Conservation (phyloP, 805 yeast genomes). For the Torulaspora microellipsoides region DNA sequence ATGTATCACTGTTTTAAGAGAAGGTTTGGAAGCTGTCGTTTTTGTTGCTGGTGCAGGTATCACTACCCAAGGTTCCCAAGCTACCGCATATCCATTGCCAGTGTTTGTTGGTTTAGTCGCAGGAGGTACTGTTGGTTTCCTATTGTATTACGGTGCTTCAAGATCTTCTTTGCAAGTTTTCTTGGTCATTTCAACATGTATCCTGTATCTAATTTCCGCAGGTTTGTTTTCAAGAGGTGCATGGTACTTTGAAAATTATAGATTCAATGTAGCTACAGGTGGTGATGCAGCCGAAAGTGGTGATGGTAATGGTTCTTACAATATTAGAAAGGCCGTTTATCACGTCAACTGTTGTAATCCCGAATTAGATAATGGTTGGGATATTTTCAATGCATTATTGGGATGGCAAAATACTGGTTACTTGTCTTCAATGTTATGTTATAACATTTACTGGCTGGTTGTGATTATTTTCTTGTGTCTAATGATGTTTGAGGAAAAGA, state of each 20-base stretch:
- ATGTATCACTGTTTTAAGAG: conserved; percentile 86
- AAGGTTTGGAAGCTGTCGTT: conserved; percentile 94
- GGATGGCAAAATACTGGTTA: conserved; percentile 99
- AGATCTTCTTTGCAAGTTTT: conserved; percentile 79
- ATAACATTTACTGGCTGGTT: conserved; percentile 83
- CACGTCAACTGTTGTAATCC: conserved; percentile 98
- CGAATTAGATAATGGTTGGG: conserved; percentile 91
- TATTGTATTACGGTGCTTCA: conserved; percentile 80
- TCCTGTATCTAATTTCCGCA: conserved; percentile 83
- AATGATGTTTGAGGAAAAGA: conserved; percentile 79
- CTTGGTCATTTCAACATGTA: conserved; percentile 80
- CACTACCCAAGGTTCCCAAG: conserved; percentile 45
- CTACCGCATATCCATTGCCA: conserved; percentile 86
- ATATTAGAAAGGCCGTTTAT: conserved; percentile 76
- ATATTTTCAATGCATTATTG: conserved; percentile 84
- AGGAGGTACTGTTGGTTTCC: conserved; percentile 65
- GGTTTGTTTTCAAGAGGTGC: conserved; percentile 91
- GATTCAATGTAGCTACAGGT: conserved; percentile 64
- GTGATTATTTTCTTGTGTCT: conserved; percentile 50
- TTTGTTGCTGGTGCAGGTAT: conserved; percentile 96
- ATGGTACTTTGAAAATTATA: conserved; percentile 79
- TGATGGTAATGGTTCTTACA: conserved; percentile 92
- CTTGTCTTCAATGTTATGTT: conserved; percentile 83
- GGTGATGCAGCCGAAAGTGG: conserved; percentile 95
- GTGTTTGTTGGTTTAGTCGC: conserved; percentile 81